These are phyloP conservation scores for Seiridium unicorne DNA, from an alignment of 2,329 filamentous ascomycete genomes.

Conservation along the genomic window DNA sequence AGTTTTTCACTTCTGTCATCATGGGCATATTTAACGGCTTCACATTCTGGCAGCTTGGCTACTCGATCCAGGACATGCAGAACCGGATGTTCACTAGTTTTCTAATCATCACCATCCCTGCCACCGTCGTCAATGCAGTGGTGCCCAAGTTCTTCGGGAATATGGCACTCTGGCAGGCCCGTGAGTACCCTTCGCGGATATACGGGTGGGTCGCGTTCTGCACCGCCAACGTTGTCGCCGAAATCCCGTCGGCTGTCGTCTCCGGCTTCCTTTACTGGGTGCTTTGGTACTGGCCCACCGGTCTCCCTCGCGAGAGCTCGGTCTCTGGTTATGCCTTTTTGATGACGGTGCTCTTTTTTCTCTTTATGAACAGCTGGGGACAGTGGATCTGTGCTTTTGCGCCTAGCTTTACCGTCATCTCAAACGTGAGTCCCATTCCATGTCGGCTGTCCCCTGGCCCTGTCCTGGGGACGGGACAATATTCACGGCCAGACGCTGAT, in stretches of 20 bases:
- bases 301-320: conserved; percentile 62
- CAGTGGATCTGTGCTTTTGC: conserved; percentile 86
- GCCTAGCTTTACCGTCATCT: conserved; percentile 75
- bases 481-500: neutral
- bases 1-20: conserved; percentile 54
- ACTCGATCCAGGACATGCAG: conserved; percentile 67
- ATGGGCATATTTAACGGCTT: conserved; percentile 5
- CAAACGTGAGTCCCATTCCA: conserved; percentile 48
- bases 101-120: conserved; percentile 63
- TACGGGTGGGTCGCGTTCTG: conserved; percentile 78
- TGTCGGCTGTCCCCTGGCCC: too few relatives aligned
- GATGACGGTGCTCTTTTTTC: conserved; percentile 75
- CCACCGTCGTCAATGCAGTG: conserved; percentile 70
- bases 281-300: conserved; percentile 75
- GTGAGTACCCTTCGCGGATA: conserved; percentile 71
- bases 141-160: conserved; percentile 78
- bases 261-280: conserved; percentile 67
- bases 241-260: conserved; percentile 69
- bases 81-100: conserved; percentile 75
- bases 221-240: conserved; percentile 69
- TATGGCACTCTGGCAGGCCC: conserved; percentile 68
- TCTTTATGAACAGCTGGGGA: conserved; percentile 74
- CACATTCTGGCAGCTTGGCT: conserved; percentile 56
- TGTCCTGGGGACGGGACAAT: neutral
- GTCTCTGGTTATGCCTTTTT: conserved; percentile 74